Evolutionary conservation across 176 grass and related monocot species (phyloP), one percentile per base, ranked within the genome.

Genomic region (Canna indica): DNA sequence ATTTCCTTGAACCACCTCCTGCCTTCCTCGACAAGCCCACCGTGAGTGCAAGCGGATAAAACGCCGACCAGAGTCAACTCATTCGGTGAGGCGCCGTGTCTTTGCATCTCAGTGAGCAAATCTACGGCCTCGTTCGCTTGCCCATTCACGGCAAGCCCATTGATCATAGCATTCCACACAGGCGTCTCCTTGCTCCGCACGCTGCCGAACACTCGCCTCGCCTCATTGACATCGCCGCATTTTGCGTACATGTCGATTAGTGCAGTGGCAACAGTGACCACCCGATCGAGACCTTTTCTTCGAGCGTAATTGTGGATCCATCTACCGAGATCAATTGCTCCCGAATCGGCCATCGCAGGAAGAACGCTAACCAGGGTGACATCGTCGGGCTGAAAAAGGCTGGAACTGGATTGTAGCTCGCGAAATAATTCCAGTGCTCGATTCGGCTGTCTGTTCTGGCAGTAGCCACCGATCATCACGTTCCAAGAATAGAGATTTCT

Each of bases 401-500:
- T 58, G 7, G 35, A 77, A 58, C 48, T 44, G 32, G 47, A 58
- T 47, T 69, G 75, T 64, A 77, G 12, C 13, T 77, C 64, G 29
- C 64, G 46, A 32, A 77, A 77, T 15, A 69, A 52, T 42, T 77
- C 65, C 63, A 77, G 48, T 24, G 75, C 47, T 22, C 35, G 36
- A 7, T 69, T 47, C 0, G 75, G 36, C 47, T 77, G 75, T 22
- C 75, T 54, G 27, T 69, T 77, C 48, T 77, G 75, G 27, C 64
- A 77, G 45, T 77, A 69, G 5, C 75, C 75, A 31, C 75, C 64
- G 1, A 77, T 69, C 75, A 77, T 69, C 36, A 45, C 50, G 53
- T 77, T 77, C 75, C 75, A 77, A 59, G 75, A 77, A 47, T 77
- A 69, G 15, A 77, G 75, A 58, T 77, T 77, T 44, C 50, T 77